phyloP scores from a whole-genome alignment of 148 eudicot genomes.

The Chenopodium formosanum region DNA sequence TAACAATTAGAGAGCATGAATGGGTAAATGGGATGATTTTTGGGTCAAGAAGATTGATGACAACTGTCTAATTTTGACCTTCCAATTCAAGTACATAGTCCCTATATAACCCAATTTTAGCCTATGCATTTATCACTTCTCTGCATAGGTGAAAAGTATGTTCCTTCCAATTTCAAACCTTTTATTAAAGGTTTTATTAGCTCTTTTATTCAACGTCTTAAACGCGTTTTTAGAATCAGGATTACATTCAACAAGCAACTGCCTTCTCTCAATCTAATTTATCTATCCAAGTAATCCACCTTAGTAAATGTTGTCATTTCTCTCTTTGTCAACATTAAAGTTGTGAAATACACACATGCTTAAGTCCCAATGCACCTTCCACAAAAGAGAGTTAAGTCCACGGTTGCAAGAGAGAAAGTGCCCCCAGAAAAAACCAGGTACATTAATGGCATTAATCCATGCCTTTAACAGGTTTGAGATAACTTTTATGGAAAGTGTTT shows the following conservation, averaged over 20 bases:
- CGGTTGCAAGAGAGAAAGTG: not conserved
- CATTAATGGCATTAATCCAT: no score
- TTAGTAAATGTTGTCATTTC: not conserved
- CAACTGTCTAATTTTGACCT: not conserved
- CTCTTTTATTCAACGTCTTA: not conserved
- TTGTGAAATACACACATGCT: not conserved
- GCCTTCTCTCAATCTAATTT: not conserved
- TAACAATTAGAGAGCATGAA: not conserved
- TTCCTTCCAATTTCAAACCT: not conserved
- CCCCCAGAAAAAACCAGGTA: not conserved
- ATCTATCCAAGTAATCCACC: not conserved
- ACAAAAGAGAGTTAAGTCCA: not conserved
- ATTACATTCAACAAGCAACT: not conserved
- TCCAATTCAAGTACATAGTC: conserved; percentile 7
- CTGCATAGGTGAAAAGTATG: conserved; percentile 3
- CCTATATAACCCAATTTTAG: not conserved
- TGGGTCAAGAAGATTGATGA: conserved; percentile 5
- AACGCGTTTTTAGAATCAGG: not conserved
- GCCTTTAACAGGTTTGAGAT: no score
- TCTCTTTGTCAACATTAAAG: not conserved
- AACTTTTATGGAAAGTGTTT: no score
- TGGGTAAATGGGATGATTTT: not conserved
- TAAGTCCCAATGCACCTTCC: not conserved
- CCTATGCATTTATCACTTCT: conserved; percentile 9
- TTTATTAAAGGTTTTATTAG: not conserved